Base-by-base conservation (phyloP, 2,329 filamentous ascomycete species). In the Pleoardoris graminearum region DNA sequence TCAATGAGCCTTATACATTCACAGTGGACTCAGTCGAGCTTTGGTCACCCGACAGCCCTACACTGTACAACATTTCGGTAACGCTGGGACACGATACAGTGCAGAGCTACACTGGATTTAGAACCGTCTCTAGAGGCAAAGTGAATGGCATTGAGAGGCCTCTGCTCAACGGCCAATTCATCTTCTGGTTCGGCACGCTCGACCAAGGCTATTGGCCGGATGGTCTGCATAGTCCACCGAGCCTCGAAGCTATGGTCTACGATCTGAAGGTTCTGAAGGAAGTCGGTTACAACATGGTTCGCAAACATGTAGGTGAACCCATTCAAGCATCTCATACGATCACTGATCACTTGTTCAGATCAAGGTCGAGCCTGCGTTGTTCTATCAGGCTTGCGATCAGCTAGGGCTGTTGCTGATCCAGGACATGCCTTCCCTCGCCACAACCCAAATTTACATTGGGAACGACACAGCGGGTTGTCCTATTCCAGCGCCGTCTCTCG, bases 151-250 rank as follows among this genome's bases (percentile, higher is more conserved):
- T 87, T 1, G 75, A 82, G 50, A 80, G 86, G 0, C 85, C 85
- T 0, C 69, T 88, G 0, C 71, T 90, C 33, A 90, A 90, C 55
- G 85, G 84, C n/a, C 77, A 88, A 48, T 87, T 87, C 33, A 74
- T 84, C 11, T 90, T 89, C 67, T 77, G 82, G 36, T 86, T 89
- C 46, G 86, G 85, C 3, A 86, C 86, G 0, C 76, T 90, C 0
- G 87, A 90, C 51, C 87, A 90, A 60, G 87, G 87, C 0, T 88
- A 78, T 67, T 89, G 86, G 86, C 86, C 86, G 0, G 86, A 89
- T 62, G 87, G 87, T 0, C 74, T 89, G 3, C 82, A 89, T 63
- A 80, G 80, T 0, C 80, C 87, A 0, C 87, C 87, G 0, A 88
- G 78, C 7, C 75, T 78, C 3, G 85, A 89, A 56, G 87, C 86